A percentile compares a stretch with the other conserved stretches of the same genome.
Evolutionary conservation across 192 early-diverging fungal species (phyloP).

Genomic region (Martensiomyces pterosporus): DNA sequence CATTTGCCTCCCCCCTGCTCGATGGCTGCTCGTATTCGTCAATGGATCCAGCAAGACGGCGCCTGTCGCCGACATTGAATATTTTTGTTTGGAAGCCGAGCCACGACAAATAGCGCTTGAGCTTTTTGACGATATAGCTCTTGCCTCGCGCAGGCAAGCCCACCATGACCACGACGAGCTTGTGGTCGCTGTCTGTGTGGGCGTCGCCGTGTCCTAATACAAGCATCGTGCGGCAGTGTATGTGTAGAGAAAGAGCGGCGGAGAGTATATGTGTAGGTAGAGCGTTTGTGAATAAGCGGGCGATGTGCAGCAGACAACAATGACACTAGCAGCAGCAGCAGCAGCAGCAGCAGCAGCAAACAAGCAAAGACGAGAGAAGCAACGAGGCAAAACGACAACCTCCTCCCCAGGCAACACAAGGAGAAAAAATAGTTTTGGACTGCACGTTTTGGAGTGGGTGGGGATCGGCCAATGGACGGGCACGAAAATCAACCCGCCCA

Average conservation of each 20-base stretch:
- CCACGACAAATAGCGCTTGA: slow-evolving; percentile 83
- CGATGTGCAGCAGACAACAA: no score
- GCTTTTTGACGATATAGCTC: slow-evolving; percentile 92
- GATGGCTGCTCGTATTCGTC: slow-evolving; percentile 17
- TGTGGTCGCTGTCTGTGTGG: slow-evolving; percentile 72
- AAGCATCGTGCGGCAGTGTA: slow-evolving; percentile 15
- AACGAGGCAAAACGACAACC: neutral
- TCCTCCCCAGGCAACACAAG: no score
- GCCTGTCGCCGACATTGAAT: slow-evolving; percentile 93
- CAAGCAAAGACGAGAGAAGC: neutral
- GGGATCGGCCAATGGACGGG: no score
- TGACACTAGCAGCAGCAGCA: no score
- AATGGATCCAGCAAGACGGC: slow-evolving; percentile 61
- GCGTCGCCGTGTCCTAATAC: slow-evolving; percentile 44
- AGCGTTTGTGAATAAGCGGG: no score
- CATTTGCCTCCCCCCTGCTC: neutral
- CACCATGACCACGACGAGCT: slow-evolving; percentile 94
- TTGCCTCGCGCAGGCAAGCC: slow-evolving; percentile 96
- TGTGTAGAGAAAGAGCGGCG: neutral
- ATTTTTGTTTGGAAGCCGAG: slow-evolving; percentile 75
- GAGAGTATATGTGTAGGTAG: neutral
- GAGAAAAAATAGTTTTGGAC: no score
- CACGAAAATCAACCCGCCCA: no score
- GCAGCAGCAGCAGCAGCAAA: no score
- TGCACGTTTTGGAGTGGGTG: no score